A percentile compares a stretch with the other conserved stretches of the same genome.
phyloP scores from a whole-genome alignment of 2,329 filamentous ascomycete species.

The Davidsoniella eucalypti region DNA sequence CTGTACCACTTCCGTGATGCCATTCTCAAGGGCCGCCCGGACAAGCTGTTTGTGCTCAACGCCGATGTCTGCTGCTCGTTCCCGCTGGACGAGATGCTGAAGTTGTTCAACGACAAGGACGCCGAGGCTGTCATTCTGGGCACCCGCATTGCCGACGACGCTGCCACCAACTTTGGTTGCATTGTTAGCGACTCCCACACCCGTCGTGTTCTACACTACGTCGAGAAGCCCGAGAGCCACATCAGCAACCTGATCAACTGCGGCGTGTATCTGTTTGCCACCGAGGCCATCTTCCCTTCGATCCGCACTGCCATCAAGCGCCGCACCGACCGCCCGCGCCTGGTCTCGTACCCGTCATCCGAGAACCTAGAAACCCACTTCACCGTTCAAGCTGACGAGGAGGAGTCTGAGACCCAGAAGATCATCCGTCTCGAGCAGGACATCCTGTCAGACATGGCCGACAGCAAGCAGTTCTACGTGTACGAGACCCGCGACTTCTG shows the following conservation, averaged over 20 bases:
- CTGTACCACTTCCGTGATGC: slow-evolving; percentile 99
- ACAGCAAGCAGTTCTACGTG: slow-evolving; percentile 96
- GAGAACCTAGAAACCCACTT: slow-evolving; percentile 68
- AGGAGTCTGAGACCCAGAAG: slow-evolving; percentile 65
- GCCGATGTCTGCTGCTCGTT: slow-evolving; percentile 98
- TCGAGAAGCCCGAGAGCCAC: slow-evolving; percentile 95
- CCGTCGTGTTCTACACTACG: slow-evolving; percentile 92
- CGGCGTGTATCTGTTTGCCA: slow-evolving; percentile 93
- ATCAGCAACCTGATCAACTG: slow-evolving; percentile 99
- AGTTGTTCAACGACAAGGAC: slow-evolving; percentile 83
- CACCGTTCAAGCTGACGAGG: slow-evolving; percentile 44
- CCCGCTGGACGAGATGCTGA: slow-evolving; percentile 88
- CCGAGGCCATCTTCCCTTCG: slow-evolving; percentile 89
- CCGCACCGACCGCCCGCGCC: slow-evolving; percentile 74
- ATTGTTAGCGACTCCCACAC: slow-evolving; percentile 90
- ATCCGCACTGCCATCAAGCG: slow-evolving; percentile 93
- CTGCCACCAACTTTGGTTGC: slow-evolving; percentile 92
- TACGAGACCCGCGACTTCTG: slow-evolving; percentile 99
- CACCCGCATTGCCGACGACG: slow-evolving; percentile 77
- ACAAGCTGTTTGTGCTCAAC: slow-evolving; percentile 93
- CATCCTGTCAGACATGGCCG: slow-evolving; percentile 84
- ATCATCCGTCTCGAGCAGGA: slow-evolving; percentile 94
- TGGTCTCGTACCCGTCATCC: slow-evolving; percentile 88
- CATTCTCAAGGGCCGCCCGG: slow-evolving; percentile 87
- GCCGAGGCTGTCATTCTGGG: slow-evolving; percentile 94